phyloP scores from a whole-genome alignment of 352 stramenopile genomes.

The Phytophthora podocarpi region DNA sequence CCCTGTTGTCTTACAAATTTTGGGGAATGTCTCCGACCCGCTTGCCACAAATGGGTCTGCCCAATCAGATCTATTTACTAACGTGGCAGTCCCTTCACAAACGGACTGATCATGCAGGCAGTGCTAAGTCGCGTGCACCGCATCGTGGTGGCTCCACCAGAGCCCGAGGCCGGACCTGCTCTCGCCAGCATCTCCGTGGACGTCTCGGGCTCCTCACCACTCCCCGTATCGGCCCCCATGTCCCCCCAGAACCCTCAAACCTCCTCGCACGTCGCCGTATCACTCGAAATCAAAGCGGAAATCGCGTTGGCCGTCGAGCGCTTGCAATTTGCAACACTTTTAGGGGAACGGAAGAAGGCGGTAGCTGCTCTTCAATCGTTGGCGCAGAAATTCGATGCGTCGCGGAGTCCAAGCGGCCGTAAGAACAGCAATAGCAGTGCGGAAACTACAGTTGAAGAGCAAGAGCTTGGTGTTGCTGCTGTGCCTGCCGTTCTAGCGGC shows the following conservation, averaged over 20 bases:
- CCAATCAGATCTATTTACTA: too few relatives aligned
- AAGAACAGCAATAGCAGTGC: conserved; percentile 4
- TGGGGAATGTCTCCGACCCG: too few relatives aligned
- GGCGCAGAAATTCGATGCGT: conserved; percentile 24
- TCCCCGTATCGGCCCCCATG: not conserved
- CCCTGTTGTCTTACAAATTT: not conserved
- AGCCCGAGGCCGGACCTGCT: not conserved
- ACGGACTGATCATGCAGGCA: conserved; percentile 72
- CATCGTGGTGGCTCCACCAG: conserved; percentile 53
- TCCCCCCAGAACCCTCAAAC: not conserved
- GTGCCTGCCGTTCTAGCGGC: conserved; percentile 64
- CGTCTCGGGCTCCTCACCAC: not conserved
- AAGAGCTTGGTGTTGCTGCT: conserved; percentile 42
- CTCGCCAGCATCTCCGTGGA: not conserved
- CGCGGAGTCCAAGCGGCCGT: not conserved
- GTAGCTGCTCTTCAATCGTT: conserved; percentile 54
- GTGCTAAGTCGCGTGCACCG: conserved; percentile 75
- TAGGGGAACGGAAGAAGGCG: conserved; percentile 74
- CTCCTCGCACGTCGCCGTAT: not conserved
- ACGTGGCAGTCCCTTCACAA: too few relatives aligned
- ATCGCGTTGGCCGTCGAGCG: conserved; percentile 63
- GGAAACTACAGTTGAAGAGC: conserved; percentile 38
- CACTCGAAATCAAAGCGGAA: conserved; percentile 26
- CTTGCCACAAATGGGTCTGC: too few relatives aligned
- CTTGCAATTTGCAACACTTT: conserved; percentile 76